phyloP scores from a whole-genome alignment of 2,329 filamentous ascomycete genomes.

The Fusarium sp. region DNA sequence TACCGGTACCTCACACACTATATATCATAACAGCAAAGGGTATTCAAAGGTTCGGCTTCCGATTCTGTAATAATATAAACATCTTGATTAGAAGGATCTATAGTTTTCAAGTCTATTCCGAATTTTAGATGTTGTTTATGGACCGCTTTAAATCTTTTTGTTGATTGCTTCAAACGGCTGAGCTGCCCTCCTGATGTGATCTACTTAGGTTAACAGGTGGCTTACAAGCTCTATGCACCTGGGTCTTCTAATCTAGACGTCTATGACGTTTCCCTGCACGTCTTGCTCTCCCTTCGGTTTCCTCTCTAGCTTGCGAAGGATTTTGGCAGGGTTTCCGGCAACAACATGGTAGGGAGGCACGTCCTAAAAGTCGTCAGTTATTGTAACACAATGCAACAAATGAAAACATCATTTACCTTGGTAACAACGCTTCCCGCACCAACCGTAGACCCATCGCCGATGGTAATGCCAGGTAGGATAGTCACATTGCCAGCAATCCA shows the following conservation, averaged over 20 bases:
- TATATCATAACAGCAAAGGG: neutral
- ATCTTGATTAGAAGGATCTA: too few relatives aligned
- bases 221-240: too few relatives aligned
- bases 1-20: neutral
- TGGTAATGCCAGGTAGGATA: constrained; percentile 82
- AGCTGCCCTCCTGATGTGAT: too few relatives aligned
- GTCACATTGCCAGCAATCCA: constrained; percentile 82
- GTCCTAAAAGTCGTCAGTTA: constrained; percentile 45
- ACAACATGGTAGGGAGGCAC: constrained; percentile 51
- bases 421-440: constrained; percentile 89
- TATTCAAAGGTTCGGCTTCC: neutral
- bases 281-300: constrained; percentile 13
- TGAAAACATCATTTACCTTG: constrained; percentile 61
- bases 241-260: neutral
- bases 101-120: too few relatives aligned
- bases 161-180: too few relatives aligned
- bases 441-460: constrained; percentile 80
- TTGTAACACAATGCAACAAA: fast-evolving
- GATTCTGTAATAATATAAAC: neutral
- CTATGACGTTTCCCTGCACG: constrained; percentile 3
- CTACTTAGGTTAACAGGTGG: too few relatives aligned
- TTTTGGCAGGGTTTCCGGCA: constrained; percentile 48
- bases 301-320: constrained; percentile 39
- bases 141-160: too few relatives aligned
- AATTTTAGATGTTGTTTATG: too few relatives aligned